Conservation (phyloP, 768 basidiomycete genomes). For the Naematelia aurantialba region DNA sequence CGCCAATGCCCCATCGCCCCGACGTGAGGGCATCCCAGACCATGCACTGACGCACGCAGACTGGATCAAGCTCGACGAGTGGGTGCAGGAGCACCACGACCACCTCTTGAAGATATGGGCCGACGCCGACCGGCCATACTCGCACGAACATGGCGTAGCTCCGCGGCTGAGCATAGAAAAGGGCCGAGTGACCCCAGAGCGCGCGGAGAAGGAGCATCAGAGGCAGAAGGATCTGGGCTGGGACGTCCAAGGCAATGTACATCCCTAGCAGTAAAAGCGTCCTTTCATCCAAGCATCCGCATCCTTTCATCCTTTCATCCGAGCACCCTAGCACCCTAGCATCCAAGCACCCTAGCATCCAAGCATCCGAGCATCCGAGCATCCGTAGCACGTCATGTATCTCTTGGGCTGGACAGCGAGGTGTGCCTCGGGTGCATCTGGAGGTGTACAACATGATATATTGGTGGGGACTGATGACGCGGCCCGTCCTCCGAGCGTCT, state of each 20-base stretch:
- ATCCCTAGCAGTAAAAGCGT: background rate
- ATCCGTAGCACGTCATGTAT: too few species aligned
- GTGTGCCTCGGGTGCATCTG: too few species aligned
- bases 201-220: constrained; percentile 46
- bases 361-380: too few species aligned
- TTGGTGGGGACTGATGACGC: too few species aligned
- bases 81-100: constrained; percentile 45
- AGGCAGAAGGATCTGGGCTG: constrained; percentile 50
- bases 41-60: constrained; percentile 25
- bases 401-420: too few species aligned
- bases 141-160: constrained; percentile 42
- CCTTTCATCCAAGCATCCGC: background rate
- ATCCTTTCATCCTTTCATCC: background rate
- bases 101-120: constrained; percentile 43
- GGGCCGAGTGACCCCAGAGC: constrained; percentile 41
- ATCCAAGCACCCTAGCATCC: too few species aligned
- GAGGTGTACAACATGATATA: too few species aligned
- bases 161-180: constrained; percentile 36
- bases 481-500: too few species aligned
- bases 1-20: background rate
- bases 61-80: constrained; percentile 49
- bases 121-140: constrained; percentile 39
- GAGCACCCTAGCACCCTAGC: too few species aligned
- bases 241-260: constrained; percentile 47
- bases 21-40: too few species aligned